Conservation (phyloP, 441 rosid genomes). For the Hura crepitans region DNA sequence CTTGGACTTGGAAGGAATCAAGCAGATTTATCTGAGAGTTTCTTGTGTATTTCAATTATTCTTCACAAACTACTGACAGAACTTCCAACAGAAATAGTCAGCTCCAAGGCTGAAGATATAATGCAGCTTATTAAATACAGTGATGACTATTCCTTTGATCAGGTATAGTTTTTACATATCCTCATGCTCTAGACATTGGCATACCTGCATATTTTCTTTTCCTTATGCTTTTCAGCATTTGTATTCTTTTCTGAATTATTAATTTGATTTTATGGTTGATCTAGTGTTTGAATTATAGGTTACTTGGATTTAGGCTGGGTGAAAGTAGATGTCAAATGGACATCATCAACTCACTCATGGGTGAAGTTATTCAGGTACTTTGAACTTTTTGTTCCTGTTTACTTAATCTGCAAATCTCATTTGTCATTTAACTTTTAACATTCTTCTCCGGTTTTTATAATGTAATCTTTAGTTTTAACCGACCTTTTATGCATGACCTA, state of each 20-base stretch:
- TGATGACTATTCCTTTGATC: slow-evolving; percentile 63
- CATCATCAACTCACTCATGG: slow-evolving; percentile 39
- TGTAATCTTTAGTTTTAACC: slow-evolving; percentile 4
- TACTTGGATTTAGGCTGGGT: slow-evolving; percentile 73
- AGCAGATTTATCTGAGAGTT: slow-evolving; percentile 36
- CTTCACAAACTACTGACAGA: slow-evolving; percentile 76
- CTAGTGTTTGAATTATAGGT: slow-evolving; percentile 75
- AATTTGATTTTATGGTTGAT: slow-evolving; percentile 16
- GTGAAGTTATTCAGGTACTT: slow-evolving; percentile 64
- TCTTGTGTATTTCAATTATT: slow-evolving; percentile 59
- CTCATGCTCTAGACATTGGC: slow-evolving; percentile 4
- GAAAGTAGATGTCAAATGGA: slow-evolving; percentile 45
- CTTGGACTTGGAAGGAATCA: slow-evolving; percentile 65
- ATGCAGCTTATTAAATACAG: slow-evolving; percentile 63
- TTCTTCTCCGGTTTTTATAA: slow-evolving; percentile 7
- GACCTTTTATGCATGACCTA: not conserved
- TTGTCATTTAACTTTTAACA: slow-evolving; percentile 7
- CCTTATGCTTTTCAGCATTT: slow-evolving; percentile 9
- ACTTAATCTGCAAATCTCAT: slow-evolving; percentile 9
- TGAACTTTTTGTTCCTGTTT: slow-evolving; percentile 21
- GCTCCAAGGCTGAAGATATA: slow-evolving; percentile 55
- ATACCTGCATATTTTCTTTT: not conserved
- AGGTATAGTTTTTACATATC: slow-evolving; percentile 42
- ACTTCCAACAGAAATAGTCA: slow-evolving; percentile 65
- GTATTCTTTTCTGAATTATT: slow-evolving; percentile 19